Conservation (phyloP, 495 filamentous ascomycete genomes). For the Trypethelium eluteriae region DNA sequence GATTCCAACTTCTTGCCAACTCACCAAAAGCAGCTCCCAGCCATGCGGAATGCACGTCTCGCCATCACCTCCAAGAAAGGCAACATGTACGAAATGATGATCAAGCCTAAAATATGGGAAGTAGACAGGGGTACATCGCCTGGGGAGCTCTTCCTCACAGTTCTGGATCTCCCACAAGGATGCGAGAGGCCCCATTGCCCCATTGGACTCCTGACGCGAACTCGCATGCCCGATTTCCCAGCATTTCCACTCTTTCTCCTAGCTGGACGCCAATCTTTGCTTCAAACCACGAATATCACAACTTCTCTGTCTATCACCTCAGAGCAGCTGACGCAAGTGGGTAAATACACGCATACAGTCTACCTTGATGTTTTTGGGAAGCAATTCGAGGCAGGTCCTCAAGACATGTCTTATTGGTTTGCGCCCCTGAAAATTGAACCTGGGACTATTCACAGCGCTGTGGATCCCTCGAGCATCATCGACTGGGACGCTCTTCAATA, state of each 20-base stretch:
- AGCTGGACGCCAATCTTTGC: conserved; percentile 48
- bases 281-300: conserved; percentile 42
- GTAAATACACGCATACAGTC: conserved; percentile 61
- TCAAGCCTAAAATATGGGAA: conserved; percentile 76
- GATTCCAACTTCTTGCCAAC: conserved; percentile 66
- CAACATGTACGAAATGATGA: conserved; percentile 64
- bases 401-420: conserved; percentile 77
- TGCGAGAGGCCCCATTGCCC: conserved; percentile 55
- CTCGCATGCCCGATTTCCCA: conserved; percentile 56
- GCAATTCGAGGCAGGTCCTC: conserved; percentile 53
- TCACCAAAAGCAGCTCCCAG: conserved; percentile 64
- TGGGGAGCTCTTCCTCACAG: conserved; percentile 52
- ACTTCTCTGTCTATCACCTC: conserved; percentile 38
- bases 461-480: conserved; percentile 37
- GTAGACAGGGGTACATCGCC: conserved; percentile 45
- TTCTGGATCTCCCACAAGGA: conserved; percentile 54
- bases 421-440: conserved; percentile 44
- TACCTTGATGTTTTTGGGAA: conserved; percentile 91
- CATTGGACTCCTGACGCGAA: conserved; percentile 65
- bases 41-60: conserved; percentile 84
- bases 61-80: conserved; percentile 71
- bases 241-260: conserved; percentile 64
- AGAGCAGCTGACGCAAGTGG: conserved; percentile 46
- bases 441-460: conserved; percentile 15
- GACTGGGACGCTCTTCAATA: conserved; percentile 57